phyloP scores from a whole-genome alignment of 1,284 basidiomycete species.

The Somion occarium region DNA sequence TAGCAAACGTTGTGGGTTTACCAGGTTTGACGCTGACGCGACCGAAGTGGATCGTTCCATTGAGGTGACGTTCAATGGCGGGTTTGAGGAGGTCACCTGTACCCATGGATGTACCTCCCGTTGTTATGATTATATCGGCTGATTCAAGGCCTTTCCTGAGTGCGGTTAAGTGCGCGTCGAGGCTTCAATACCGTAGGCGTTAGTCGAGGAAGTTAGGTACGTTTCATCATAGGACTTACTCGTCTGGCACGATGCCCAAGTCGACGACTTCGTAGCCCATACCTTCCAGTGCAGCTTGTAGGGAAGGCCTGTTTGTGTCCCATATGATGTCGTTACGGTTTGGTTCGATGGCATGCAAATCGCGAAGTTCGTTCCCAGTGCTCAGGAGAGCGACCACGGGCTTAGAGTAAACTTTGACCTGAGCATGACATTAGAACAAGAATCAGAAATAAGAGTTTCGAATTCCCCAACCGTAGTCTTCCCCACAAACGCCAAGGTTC shows the following conservation, averaged over 20 bases:
- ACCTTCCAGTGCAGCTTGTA: slow-evolving; percentile 64
- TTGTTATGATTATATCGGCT: slow-evolving; percentile 78
- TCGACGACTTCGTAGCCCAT: slow-evolving; percentile 79
- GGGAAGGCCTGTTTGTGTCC: slow-evolving; percentile 82
- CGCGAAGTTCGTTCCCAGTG: slow-evolving; percentile 81
- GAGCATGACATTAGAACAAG: neutral
- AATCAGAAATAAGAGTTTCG: neutral
- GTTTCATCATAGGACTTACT: slow-evolving; percentile 46
- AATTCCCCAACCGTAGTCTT: slow-evolving; percentile 46
- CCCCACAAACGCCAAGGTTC: slow-evolving; percentile 78
- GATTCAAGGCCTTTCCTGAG: slow-evolving; percentile 52
- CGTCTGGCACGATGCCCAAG: slow-evolving; percentile 75
- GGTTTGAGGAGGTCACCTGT: slow-evolving; percentile 84
- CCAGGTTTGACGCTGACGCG: slow-evolving; percentile 69
- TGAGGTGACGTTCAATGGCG: slow-evolving; percentile 74
- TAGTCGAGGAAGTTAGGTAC: neutral
- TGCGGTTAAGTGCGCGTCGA: slow-evolving; percentile 55
- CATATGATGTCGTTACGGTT: slow-evolving; percentile 51
- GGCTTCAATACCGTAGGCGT: slow-evolving; percentile 31
- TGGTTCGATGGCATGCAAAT: slow-evolving; percentile 43
- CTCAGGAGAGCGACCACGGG: slow-evolving; percentile 78
- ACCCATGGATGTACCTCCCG: slow-evolving; percentile 90
- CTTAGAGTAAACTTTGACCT: slow-evolving; percentile 67
- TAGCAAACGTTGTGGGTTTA: slow-evolving; percentile 87
- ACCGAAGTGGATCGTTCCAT: slow-evolving; percentile 78